Evolutionary conservation across 2,329 filamentous ascomycete species (phyloP), one percentile per base, ranked within the genome.

Genomic region (Uncinocarpus reesii): DNA sequence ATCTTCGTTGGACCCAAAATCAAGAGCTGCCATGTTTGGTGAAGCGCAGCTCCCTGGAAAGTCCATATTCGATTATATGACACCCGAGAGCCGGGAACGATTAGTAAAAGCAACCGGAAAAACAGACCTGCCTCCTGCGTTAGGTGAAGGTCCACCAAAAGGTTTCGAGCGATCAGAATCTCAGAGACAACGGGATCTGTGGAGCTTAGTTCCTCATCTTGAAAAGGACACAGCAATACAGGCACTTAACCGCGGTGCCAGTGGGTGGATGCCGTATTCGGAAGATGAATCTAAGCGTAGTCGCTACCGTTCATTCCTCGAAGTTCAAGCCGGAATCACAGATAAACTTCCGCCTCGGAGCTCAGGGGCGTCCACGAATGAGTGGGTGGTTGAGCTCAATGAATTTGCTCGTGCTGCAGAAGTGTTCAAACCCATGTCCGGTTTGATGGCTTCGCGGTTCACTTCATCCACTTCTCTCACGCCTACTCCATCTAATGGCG

Each of bases 51-150:
- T 96, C 0, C 89, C 89, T 0, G 86, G 87, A 0, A 95, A 96
- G 68, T 96, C 92, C 0, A 81, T 98, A 2, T 98, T 96, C 63
- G 89, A 96, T 66, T 98, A 85, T 65, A 76, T 98, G 55, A 85
- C 85, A 0, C 74, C 86, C 0, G 77, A 84, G 28, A 80, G 85
- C 2, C 80, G 92, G 52, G 83, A 90, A 44, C 79, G 82, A 21
- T 76, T 98, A 37, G 87, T 77, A 2, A 74, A 79, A 8, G 81
- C 81, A 1, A 87, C 86, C 2, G 89, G 89, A 1, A 87, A 81
- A 49, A 67, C 67, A 2, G 78, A 90, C 59, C 76, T 98, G 2
- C 92, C 92, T 0, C 78, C 80, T 6, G 92, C 83, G 0, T 71
- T 81, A 1, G 81, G 85, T 45, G 86, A 95, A 66, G 72, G 83